Evolutionary conservation across 805 yeast genomes (phyloP), one percentile per base, ranked within the genome.

Genomic region (Soucietia sequanensis): DNA sequence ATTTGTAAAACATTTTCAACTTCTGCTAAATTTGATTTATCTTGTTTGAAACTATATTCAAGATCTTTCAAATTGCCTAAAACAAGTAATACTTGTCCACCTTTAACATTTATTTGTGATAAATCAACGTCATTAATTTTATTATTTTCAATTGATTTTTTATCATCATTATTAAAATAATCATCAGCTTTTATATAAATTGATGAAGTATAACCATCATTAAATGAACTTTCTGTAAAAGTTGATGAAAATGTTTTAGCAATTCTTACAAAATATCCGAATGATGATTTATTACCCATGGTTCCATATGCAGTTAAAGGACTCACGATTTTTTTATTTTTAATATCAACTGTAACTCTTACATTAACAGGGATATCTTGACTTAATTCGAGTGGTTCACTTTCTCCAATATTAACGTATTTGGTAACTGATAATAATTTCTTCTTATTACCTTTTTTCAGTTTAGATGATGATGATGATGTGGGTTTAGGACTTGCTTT

Each of bases 271-370:
- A 73, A 75, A 54, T 83, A 89, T 0, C 95, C 95, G 52, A 76
- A 81, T 4, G 83, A 66, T 2, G 78, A 65, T 39, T 72, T 72
- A 13, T 77, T 75, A 1, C 90, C 89, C 9, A 67, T 60, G 23
- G 64, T 60, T 2, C 83, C 85, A 46, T 86, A 84, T 0, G 93
- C 95, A 31, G 74, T 80, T 8, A 64, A 46, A 6, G 93, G 87
- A 1, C 87, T 76, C 0, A 86, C 93, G 9, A 87, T 76, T 35
- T 71, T 73, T 33, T 70, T 72, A 8, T 73, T 74, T 29, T 76
- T 65, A 7, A 79, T 43, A 49, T 90, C 87, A 2, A 90, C 86
- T 0, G 95, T 86, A 7, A 90, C 95, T 44, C 95, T 68, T 11
- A 83, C 87, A 47, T 84, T 79, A 0, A 78, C 73, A 3, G 95